A percentile compares a stretch with the other conserved stretches of the same genome.
Conservation (phyloP, 192 early-diverging fungal species). For the Coemansia sp. region DNA sequence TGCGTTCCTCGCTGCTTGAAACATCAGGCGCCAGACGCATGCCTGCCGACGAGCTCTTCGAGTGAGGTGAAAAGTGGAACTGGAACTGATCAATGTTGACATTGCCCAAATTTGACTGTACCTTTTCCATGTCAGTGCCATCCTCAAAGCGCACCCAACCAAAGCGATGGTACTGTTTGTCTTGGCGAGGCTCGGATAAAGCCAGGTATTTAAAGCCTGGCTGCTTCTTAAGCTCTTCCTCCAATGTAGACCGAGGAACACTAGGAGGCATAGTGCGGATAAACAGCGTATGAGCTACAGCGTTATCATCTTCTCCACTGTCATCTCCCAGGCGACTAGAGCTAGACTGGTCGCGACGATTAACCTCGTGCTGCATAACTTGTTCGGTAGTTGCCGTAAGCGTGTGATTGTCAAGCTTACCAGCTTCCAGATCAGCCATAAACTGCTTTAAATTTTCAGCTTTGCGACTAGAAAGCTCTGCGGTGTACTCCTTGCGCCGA, state of each 20-base stretch:
- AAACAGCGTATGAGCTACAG: slow-evolving; percentile 64
- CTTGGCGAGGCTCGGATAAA: slow-evolving; percentile 80
- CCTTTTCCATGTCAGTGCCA: slow-evolving; percentile 77
- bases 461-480: slow-evolving; percentile 59
- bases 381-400: slow-evolving; percentile 37
- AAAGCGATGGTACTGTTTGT: slow-evolving; percentile 81
- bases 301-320: slow-evolving; percentile 46
- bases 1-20: slow-evolving; percentile 63
- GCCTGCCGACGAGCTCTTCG: slow-evolving; percentile 22
- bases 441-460: slow-evolving; percentile 60
- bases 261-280: slow-evolving; percentile 78
- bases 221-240: slow-evolving; percentile 64
- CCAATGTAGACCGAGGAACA: slow-evolving; percentile 62
- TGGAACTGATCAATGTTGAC: slow-evolving; percentile 57
- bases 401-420: slow-evolving; percentile 64
- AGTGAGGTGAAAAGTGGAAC: slow-evolving; percentile 55
- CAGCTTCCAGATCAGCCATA: slow-evolving; percentile 63
- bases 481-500: slow-evolving; percentile 56
- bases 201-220: slow-evolving; percentile 81
- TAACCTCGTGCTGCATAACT: slow-evolving; percentile 47
- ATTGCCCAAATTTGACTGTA: slow-evolving; percentile 63
- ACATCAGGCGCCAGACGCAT: slow-evolving; percentile 70
- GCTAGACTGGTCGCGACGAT: slow-evolving; percentile 36
- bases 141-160: slow-evolving; percentile 91
- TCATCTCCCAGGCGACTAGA: slow-evolving; percentile 27